Base-by-base conservation (phyloP, 169 alveolate species). In the Prorocentrum cordatum region DNA sequence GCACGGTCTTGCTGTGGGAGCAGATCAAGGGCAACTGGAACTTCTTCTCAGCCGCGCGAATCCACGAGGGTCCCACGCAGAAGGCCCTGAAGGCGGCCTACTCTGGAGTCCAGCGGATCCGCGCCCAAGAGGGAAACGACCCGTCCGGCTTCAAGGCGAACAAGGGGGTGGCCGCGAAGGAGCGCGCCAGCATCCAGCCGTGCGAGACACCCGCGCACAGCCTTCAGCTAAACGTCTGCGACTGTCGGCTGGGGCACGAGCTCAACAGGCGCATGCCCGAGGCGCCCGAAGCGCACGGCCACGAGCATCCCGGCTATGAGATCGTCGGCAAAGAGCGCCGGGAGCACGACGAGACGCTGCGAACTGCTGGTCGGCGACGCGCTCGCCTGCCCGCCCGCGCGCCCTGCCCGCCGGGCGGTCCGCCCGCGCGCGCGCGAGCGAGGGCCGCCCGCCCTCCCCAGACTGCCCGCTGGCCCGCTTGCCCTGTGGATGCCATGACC, bases 231-330 rank as follows among this genome's bases (percentile, higher is more conserved):
- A 45, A 31, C 22, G 33, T 29, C 50, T 14, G 42, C 50, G 83
- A 72, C 67, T n/a, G n/a, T n/a, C 47, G 29, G 24, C 27, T 45
- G 68, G 42, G 83, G 83, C 26, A 61, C 20, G 59, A 68, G 32
- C 35, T 68, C 80, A 68, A 68, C 61, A 58, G 62, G 36, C 80
- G 80, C n/a, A 36, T 68, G 79, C 73, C 50, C 22, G 27, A 36
- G 22, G n/a, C 61, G 80, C 10, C 61, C 26, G 20, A 59, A 61
- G 4, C 80, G 80, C 59, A 39, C 80, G 12, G 80, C 80, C 38
- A 36, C 4, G 38, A 20, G 16, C 4, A 16, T 68, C 38, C 38
- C 80, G n/a, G n/a, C 3, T 3, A 5, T 2, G 80, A 3, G 2
- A 38, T 68, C 62, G 24, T 68, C 27, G 9, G 26, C 20, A n/a